Percentiles rank a stretch among this genome's conserved stretches.
phyloP scores from a whole-genome alignment of 805 yeast species.

The Candida sanyiensis region DNA sequence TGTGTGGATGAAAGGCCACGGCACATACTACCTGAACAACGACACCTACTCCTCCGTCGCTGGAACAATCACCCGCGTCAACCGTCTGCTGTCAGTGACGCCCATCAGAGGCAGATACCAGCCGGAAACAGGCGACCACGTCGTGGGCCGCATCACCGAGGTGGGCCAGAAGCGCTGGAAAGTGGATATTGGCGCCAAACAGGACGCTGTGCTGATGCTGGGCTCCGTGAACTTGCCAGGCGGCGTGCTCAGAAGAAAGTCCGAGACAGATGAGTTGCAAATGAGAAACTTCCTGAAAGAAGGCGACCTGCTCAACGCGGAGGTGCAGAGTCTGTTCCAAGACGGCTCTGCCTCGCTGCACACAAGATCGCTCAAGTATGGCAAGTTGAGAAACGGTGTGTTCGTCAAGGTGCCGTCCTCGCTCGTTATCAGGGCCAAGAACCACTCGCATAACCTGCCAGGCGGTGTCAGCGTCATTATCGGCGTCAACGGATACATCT shows the following conservation, averaged over 20 bases:
- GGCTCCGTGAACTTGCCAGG: constrained; percentile 98
- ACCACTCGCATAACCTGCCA: constrained; percentile 83
- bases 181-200: constrained; percentile 93
- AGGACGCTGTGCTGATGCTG: constrained; percentile 84
- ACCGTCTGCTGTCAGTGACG: constrained; percentile 75
- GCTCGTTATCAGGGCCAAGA: constrained; percentile 75
- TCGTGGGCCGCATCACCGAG: constrained; percentile 89
- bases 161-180: constrained; percentile 95
- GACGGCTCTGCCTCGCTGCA: constrained; percentile 94
- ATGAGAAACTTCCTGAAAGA: constrained; percentile 93
- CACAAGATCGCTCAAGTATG: constrained; percentile 92
- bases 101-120: constrained; percentile 84
- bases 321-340: constrained; percentile 81
- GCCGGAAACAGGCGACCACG: constrained; percentile 96
- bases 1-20: constrained; percentile 98
- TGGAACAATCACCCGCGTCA: constrained; percentile 81
- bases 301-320: constrained; percentile 93
- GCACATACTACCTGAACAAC: constrained; percentile 76
- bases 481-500: constrained; percentile 92
- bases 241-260: constrained; percentile 88
- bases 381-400: constrained; percentile 88
- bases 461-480: constrained; percentile 88
- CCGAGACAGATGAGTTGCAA: constrained; percentile 92
- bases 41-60: constrained; percentile 87
- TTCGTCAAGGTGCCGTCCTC: constrained; percentile 78